Base-by-base conservation (phyloP, 1,284 basidiomycete genomes). In the Puccinia hordei region DNA sequence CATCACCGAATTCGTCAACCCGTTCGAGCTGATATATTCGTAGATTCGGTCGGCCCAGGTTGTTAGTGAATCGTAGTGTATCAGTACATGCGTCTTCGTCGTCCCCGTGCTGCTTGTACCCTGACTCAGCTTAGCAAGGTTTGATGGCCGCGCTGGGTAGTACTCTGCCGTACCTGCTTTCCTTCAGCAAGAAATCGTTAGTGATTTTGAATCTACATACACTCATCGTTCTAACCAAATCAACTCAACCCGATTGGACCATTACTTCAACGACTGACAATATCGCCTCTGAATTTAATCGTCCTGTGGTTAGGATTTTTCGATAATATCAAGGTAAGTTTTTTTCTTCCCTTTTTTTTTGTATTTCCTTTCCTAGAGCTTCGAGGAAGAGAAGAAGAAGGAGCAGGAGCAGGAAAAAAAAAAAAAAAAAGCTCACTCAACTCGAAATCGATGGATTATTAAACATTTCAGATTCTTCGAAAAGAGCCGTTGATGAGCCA, bases 1-100 rank as follows among this genome's bases (percentile, higher is more conserved):
- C 38, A 79, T 27, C 1, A 79, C 46, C 33, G 76, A 79, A 27
- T 79, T 79, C 24, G 76, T 79, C 15, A 79, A 38, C 27, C 76
- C 76, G 22, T 61, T 55, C 38, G 66, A 57, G 27, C 38, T 10
- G 17, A 79, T 35, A 24, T 69, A 33, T 33, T 79, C 53, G 57
- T 79, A 71, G 19, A 79, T 77, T 27, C 41, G 38, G 27, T 72
- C 51, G n/a, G 65, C 66, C 66, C 76, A 71, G 30, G 33, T 46
- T 4, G 51, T 19, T 2, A 44, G 22, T 17, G 68, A 38, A 44
- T 79, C 30, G 41, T 71, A 79, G 53, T 79, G 53, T 49, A 79
- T 72, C 9, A 79, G 27, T 15, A 71, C 33, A 44, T 53, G 38
- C 17, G 63, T 78, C 35, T 51, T 51, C 44, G 66, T 57, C 27